A percentile compares a stretch with the other conserved stretches of the same genome.
These are phyloP conservation scores for Coriolopsis trogii DNA, from an alignment of 1,284 basidiomycete genomes.

Conservation along the genomic window DNA sequence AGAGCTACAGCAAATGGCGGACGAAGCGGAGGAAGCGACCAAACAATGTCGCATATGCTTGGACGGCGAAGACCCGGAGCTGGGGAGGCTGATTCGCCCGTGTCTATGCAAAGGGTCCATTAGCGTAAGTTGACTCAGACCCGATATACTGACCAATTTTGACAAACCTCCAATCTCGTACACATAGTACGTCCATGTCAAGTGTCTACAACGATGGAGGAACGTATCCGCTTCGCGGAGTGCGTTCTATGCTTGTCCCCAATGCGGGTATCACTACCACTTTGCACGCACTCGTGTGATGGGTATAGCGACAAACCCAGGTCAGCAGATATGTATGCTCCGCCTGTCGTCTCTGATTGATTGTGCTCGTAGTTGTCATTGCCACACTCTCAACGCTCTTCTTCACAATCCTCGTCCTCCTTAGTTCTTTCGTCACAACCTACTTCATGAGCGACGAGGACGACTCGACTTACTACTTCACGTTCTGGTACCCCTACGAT, in stretches of 20 bases:
- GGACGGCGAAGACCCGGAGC: slow-evolving; percentile 60
- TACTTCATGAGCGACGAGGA: slow-evolving; percentile 55
- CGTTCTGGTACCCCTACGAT: slow-evolving; percentile 56
- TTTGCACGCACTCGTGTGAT: slow-evolving; percentile 68
- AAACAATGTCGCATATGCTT: slow-evolving; percentile 80
- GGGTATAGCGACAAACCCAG: slow-evolving; percentile 74
- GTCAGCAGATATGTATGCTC: slow-evolving; percentile 36
- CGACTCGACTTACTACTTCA: slow-evolving; percentile 45
- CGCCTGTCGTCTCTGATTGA: background rate
- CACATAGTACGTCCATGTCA: slow-evolving; percentile 71
- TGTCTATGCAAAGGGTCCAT: slow-evolving; percentile 82
- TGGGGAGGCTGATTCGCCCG: slow-evolving; percentile 74
- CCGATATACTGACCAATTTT: background rate
- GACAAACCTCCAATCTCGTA: slow-evolving; percentile 8
- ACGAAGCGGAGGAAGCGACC: slow-evolving; percentile 27
- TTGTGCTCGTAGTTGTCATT: slow-evolving; percentile 53
- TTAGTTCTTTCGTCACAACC: slow-evolving; percentile 72
- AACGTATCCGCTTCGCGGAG: slow-evolving; percentile 55
- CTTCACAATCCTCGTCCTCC: slow-evolving; percentile 68
- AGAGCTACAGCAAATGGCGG: background rate
- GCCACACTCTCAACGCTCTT: slow-evolving; percentile 64
- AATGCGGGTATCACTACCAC: slow-evolving; percentile 75
- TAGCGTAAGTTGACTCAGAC: slow-evolving; percentile 56
- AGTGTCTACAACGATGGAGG: slow-evolving; percentile 76
- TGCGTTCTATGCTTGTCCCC: slow-evolving; percentile 75